Evolutionary conservation across 2,329 filamentous ascomycete genomes (phyloP).

Genomic region (Tolypocladium sp.): DNA sequence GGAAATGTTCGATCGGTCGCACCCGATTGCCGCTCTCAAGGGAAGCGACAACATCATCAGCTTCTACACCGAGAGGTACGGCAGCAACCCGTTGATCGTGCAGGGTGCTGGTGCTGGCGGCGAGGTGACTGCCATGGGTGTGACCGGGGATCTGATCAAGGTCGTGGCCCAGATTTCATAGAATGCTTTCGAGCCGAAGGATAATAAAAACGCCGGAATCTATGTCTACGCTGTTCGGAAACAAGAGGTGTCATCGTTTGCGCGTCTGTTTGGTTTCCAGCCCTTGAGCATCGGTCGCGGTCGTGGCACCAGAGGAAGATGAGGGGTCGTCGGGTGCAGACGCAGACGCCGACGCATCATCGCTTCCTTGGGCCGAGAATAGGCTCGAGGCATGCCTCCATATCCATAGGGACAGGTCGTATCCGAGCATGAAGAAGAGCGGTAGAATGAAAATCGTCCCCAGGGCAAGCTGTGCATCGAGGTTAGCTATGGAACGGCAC

Average conservation of each 20-base stretch:
- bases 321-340: not conserved
- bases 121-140: conserved; percentile 96
- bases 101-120: conserved; percentile 91
- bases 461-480: conserved; percentile 26
- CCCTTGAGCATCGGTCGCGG: not conserved
- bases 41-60: conserved; percentile 98
- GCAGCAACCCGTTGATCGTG: conserved; percentile 81
- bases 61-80: conserved; percentile 96
- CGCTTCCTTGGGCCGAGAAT: conserved; percentile 3
- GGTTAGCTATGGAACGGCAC: conserved; percentile 1
- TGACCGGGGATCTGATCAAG: conserved; percentile 88
- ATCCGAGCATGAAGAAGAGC: conserved; percentile 34
- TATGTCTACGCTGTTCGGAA: not conserved
- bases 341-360: not conserved
- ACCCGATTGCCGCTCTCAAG: conserved; percentile 89
- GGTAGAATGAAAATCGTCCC: conserved; percentile 38
- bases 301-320: not conserved
- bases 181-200: conserved; percentile 8
- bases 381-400: conserved; percentile 31
- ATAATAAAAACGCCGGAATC: conserved; percentile 9
- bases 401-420: conserved; percentile 44
- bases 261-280: conserved; percentile 2
- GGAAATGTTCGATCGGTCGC: conserved; percentile 77
- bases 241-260: conserved; percentile 1
- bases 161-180: conserved; percentile 62